Base-by-base conservation (phyloP, 768 basidiomycete species). In the Auriscalpium vulgare region DNA sequence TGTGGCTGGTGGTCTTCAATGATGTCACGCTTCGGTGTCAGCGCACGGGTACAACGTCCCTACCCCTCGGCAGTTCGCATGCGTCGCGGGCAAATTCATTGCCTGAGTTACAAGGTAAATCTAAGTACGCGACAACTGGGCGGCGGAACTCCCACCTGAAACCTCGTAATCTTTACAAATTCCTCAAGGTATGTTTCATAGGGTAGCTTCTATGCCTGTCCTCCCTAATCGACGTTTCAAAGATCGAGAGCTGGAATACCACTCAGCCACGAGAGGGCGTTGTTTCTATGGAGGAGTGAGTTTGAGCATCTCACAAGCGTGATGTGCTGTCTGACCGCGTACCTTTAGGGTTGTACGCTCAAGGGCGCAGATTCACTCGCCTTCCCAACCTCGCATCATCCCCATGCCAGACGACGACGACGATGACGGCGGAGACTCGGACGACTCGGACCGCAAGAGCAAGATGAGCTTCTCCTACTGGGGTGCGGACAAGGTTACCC, bases 391-490 rank as follows among this genome's bases (percentile, higher is more conserved):
- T 17, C 75, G 76, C 66, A 80, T 87, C 54, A 75, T 88, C 35
- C 85, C 87, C 38, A 73, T 86, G 63, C 85, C 85, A 29, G 81
- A 83, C 55, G 85, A 85, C 49, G 78, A 85, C 56, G 76, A 81
- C 34, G 71, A 74, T 17, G 75, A 74, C 21, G 83, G 74, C 16
- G 80, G 64, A 16, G 88, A 90, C 34, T 91, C 90, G 4, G 87
- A 89, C 62, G 88, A 91, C 63, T 91, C 88, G 10, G 90, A 91
- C 68, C 82, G 85, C 73, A 88, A 91, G 75, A 89, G 85, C 75
- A 92, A 91, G 69, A 91, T 92, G 91, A 89, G 88, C 74, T 92
- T 92, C 72, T 91, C 89, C 6, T 94, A 92, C 66, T 92, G 90
- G 89, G 90, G 91, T 23, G 91, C 91, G 36, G 91, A 93, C 74